Conservation (phyloP, 306 rosid genomes). For the Acacia melanoxylon region DNA sequence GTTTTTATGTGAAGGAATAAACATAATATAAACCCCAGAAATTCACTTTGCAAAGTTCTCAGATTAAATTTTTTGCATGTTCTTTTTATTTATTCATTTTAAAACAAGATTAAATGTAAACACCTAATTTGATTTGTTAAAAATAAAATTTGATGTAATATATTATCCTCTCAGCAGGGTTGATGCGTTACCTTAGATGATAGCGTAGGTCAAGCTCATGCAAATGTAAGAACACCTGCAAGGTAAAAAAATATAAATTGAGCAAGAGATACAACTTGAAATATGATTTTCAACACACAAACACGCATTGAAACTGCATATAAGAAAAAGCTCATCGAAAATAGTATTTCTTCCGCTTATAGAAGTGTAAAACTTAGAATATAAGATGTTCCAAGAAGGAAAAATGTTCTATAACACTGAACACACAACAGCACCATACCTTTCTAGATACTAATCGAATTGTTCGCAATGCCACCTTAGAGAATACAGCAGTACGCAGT, state of each 20-base stretch:
- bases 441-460: slow-evolving; percentile 89
- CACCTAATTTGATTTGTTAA: background rate
- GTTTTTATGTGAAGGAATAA: slow-evolving; percentile 7
- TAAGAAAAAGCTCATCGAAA: slow-evolving; percentile 25
- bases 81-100: background rate
- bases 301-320: background rate
- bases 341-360: background rate
- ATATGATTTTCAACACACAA: slow-evolving; percentile 2
- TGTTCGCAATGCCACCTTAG: slow-evolving; percentile 93
- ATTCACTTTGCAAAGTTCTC: background rate
- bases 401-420: background rate
- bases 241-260: slow-evolving; percentile 26
- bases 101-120: background rate
- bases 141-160: background rate
- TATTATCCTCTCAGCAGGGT: background rate
- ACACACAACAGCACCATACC: slow-evolving; percentile 52
- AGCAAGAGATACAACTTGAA: slow-evolving; percentile 17
- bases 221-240: slow-evolving; percentile 93
- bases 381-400: background rate
- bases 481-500: slow-evolving; percentile 87
- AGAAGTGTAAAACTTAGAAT: slow-evolving; percentile 4
- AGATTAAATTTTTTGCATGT: background rate
- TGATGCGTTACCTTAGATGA: slow-evolving; percentile 78
- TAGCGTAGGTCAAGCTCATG: slow-evolving; percentile 94
- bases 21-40: background rate